Evolutionary conservation across 129 eudicot genomes (phyloP), one percentile per base, ranked within the genome.

Genomic region (Lonicera japonica): DNA sequence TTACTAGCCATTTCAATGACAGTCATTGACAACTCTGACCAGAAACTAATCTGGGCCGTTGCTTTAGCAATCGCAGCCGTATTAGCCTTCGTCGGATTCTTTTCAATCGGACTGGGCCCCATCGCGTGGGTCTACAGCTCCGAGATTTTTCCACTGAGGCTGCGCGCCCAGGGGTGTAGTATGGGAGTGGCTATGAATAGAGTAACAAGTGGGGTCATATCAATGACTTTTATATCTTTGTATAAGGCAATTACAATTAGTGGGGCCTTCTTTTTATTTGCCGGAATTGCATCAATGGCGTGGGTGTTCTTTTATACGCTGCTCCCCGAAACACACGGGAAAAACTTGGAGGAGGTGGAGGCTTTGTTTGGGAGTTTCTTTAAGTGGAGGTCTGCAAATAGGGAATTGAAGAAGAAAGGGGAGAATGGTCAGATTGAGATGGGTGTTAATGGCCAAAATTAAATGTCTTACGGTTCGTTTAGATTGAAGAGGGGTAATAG

Each of bases 281-380:
- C 40, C 0, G 58, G 56, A 2, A 16, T 64, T 9, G 56, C 68
- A 5, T 4, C 19, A 10, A 21, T 52, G 21, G 58, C 45, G 1
- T 50, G 58, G 60, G 2, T 65, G 22, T 51, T 65, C 48, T 50
- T 65, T 13, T 65, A 14, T 20, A 23, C 47, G 15, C 17, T 65
- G n/a, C 23, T 65, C 40, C 70, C 70, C 9, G 60, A 65, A 25
- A 65, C 70, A 10, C 45, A 50, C 47, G 70, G 70, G 0, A 65
- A 18, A 21, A n/a, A 36, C 22, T 47, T 65, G 1, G 70, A 65
- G 47, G 46, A 65, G 16, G 25, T 65, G 57, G 57, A 64, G 21
- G 10, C 14, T 1, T 15, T 64, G 41, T 64, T 64, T 54, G 59
- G 59, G 15, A 54, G 25, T 50, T 50, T 50, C 20, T 50, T 50